These are phyloP conservation scores for Aurifilum marmelostoma DNA, from an alignment of 2,329 filamentous ascomycete species.

Conservation along the genomic window DNA sequence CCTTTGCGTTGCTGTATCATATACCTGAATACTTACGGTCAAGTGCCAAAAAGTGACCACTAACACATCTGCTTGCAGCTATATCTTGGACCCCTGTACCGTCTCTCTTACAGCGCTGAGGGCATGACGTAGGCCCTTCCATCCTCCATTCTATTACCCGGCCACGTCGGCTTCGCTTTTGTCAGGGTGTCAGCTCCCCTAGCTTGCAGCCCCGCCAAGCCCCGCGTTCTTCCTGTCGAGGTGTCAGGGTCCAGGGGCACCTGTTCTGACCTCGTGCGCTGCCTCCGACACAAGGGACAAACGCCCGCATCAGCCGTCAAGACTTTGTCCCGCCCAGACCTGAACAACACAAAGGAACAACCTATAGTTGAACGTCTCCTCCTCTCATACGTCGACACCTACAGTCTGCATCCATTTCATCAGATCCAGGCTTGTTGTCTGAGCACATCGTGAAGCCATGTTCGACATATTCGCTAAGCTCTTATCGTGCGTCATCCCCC, in stretches of 20 bases:
- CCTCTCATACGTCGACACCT: neutral
- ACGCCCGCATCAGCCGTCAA: slow-evolving; percentile 2
- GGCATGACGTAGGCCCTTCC: neutral
- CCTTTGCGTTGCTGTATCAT: neutral
- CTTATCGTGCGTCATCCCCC: slow-evolving; percentile 66
- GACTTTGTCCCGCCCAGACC: neutral
- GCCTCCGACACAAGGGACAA: slow-evolving; percentile 3
- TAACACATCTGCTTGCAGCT: slow-evolving; percentile 2
- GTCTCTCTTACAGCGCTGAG: neutral
- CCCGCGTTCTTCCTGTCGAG: slow-evolving; percentile 3
- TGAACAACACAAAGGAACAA: neutral
- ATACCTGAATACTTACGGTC: neutral
- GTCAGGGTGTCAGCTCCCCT: neutral
- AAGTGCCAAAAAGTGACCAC: neutral
- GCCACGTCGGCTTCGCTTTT: neutral
- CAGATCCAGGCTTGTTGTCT: neutral
- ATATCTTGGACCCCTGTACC: neutral
- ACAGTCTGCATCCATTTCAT: neutral
- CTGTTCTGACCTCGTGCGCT: slow-evolving; percentile 24
- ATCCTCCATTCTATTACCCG: neutral
- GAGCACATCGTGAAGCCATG: slow-evolving; percentile 51
- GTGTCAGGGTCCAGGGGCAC: slow-evolving; percentile 24
- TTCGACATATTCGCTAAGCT: slow-evolving; percentile 79
- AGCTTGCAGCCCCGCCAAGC: neutral
- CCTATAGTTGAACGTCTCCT: neutral